Evolutionary conservation across 2,329 filamentous ascomycete genomes (phyloP).

Genomic region (Beauveria bassiana): DNA sequence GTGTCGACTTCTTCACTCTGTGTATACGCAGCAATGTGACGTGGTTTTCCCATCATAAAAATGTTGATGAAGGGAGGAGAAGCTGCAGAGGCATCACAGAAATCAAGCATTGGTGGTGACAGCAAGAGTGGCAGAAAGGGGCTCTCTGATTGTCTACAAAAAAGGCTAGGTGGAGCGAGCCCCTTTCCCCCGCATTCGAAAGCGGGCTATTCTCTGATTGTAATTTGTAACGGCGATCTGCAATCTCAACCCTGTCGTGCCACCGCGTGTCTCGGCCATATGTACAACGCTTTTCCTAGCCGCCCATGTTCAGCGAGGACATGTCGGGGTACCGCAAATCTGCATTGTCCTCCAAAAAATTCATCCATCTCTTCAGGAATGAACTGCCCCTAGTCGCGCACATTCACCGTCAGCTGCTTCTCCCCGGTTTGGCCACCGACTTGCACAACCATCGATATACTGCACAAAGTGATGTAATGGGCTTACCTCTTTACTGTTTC

Average conservation of each 20-base stretch:
- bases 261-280: background rate
- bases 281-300: background rate
- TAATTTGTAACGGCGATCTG: no score
- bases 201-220: no score
- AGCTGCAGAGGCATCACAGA: no score
- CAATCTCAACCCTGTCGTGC: background rate
- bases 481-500: conserved; percentile 85
- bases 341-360: conserved; percentile 78
- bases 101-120: no score
- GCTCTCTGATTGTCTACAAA: no score
- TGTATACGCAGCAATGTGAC: no score
- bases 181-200: no score
- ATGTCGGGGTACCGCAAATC: conserved; percentile 83
- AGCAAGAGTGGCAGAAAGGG: no score
- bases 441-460: background rate
- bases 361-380: conserved; percentile 89
- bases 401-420: background rate
- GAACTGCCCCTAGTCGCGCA: conserved; percentile 58
- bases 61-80: no score
- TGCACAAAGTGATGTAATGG: conserved; percentile 8
- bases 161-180: no score
- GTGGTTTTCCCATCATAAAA: no score
- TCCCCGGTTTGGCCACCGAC: background rate
- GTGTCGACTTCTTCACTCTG: no score
- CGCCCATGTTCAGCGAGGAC: conserved; percentile 24